These are phyloP conservation scores for Stagonosporopsis cucurbitacearum DNA, from an alignment of 2,329 filamentous ascomycete genomes.

Conservation along the genomic window DNA sequence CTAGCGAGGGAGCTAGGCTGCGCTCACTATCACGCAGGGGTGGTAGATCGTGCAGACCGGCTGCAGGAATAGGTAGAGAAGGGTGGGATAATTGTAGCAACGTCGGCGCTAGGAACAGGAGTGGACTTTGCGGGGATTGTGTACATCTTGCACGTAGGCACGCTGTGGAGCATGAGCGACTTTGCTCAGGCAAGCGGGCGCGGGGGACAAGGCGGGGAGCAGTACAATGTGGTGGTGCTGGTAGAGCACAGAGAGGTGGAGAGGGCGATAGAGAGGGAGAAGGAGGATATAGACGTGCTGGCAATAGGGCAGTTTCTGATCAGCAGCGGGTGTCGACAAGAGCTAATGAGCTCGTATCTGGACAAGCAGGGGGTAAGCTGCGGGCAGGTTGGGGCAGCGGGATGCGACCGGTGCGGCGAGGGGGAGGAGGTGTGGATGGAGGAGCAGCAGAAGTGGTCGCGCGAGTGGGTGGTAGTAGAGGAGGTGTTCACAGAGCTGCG, in stretches of 20 bases:
- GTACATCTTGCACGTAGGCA: slow-evolving; percentile 17
- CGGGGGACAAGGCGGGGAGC: slow-evolving; percentile 4
- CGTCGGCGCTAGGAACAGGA: slow-evolving; percentile 21
- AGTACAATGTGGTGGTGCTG: slow-evolving; percentile 9
- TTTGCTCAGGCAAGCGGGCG: slow-evolving; percentile 15
- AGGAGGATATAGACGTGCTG: not conserved
- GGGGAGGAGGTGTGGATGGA: not conserved
- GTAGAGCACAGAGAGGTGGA: slow-evolving; percentile 5
- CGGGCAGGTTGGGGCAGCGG: not conserved
- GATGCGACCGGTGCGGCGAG: not conserved
- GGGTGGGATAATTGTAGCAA: slow-evolving; percentile 27
- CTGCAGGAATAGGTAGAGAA: slow-evolving; percentile 16
- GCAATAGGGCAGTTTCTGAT: slow-evolving; percentile 2
- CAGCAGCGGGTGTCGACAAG: slow-evolving; percentile 1
- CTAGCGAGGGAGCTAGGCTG: slow-evolving; percentile 18
- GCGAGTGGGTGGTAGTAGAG: not conserved
- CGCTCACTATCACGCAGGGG: slow-evolving; percentile 19
- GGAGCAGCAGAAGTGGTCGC: not conserved
- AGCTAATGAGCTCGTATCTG: slow-evolving; percentile 9
- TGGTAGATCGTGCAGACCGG: slow-evolving; percentile 10
- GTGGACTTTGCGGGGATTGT: slow-evolving; percentile 28
- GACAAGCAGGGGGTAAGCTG: not conserved
- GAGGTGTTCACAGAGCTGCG: not conserved
- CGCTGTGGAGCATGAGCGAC: slow-evolving; percentile 21
- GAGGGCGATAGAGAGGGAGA: not conserved